Evolutionary conservation across 163 green algal genomes (phyloP), one percentile per base, ranked within the genome.

Genomic region (Trebouxia gelatinosa): DNA sequence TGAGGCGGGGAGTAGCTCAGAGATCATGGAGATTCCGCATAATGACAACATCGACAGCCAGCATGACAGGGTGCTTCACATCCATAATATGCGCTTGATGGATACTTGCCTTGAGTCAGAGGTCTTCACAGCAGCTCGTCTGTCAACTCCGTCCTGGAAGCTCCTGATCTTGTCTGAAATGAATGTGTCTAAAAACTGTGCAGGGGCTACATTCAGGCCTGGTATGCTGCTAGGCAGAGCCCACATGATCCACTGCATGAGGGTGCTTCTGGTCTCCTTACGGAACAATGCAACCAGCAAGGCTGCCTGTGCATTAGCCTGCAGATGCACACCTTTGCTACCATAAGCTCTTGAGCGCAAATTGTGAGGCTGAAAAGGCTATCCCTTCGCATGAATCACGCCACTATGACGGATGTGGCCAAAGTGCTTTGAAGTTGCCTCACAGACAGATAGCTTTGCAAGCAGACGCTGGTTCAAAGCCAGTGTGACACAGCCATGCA

Each of bases 271-370:
- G 11, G 81, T 88, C 37, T 81, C 67, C 39, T 85, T 71, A 37
- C 85, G 79, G 81, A 97, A 97, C 40, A 97, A 75, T 0, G 84
- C 79, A 50, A 97, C 83, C 67, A 97, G 90, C 59, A 96, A 90
- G 23, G 83, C 78, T 26, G 82, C 80, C 84, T 93, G 88, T 37
- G 80, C 70, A 23, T 81, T 80, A 16, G 86, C 76, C 85, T 89
- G 79, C 78, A 74, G 2, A n/a, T n/a, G n/a, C n/a, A n/a, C n/a
- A n/a, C n/a, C n/a, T n/a, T n/a, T n/a, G n/a, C n/a, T n/a, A n/a
- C n/a, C n/a, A n/a, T n/a, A n/a, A n/a, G n/a, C n/a, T n/a, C n/a
- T n/a, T n/a, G n/a, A n/a, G n/a, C n/a, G n/a, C n/a, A n/a, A n/a
- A n/a, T n/a, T n/a, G n/a, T n/a, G n/a, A n/a, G n/a, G n/a, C n/a